Conservation (phyloP, 2,329 filamentous ascomycete genomes). For the Myriosclerotinia duriaeana region DNA sequence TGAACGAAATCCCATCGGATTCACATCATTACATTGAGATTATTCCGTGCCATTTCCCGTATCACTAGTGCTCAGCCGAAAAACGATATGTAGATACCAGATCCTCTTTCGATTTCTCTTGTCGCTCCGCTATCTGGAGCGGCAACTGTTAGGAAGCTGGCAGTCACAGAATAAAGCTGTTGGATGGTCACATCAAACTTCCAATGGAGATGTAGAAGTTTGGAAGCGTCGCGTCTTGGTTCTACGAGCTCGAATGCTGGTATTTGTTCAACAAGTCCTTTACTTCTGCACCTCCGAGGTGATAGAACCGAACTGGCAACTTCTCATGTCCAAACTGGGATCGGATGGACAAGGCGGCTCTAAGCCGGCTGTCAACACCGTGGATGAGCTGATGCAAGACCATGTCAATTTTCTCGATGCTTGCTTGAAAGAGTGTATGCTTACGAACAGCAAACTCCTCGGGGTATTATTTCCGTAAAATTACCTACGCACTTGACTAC, state of each 20-base stretch:
- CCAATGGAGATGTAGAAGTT: conserved; percentile 70
- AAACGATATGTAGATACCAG: too few relatives aligned
- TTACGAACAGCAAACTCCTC: conserved; percentile 92
- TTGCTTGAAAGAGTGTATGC: conserved; percentile 71
- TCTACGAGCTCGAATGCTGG: conserved; percentile 86
- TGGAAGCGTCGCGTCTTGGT: conserved; percentile 95
- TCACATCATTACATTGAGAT: too few relatives aligned
- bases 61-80: too few relatives aligned
- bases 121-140: too few relatives aligned
- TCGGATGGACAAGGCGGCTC: conserved; percentile 45
- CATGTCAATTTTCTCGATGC: conserved; percentile 98
- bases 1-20: too few relatives aligned
- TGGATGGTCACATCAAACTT: conserved; percentile 46
- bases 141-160: too few relatives aligned
- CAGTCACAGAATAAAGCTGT: too few relatives aligned
- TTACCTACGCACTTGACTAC: too few relatives aligned
- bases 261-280: conserved; percentile 93
- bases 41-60: too few relatives aligned
- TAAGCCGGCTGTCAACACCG: conserved; percentile 49
- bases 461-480: conserved; percentile 55
- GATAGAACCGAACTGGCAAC: conserved; percentile 95
- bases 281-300: conserved; percentile 98
- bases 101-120: too few relatives aligned
- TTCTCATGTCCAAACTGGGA: conserved; percentile 81
- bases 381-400: conserved; percentile 66